Evolutionary conservation across 208 protist species (phyloP), one percentile per base, ranked within the genome.

Genomic region (Acanthamoeba royreba): DNA sequence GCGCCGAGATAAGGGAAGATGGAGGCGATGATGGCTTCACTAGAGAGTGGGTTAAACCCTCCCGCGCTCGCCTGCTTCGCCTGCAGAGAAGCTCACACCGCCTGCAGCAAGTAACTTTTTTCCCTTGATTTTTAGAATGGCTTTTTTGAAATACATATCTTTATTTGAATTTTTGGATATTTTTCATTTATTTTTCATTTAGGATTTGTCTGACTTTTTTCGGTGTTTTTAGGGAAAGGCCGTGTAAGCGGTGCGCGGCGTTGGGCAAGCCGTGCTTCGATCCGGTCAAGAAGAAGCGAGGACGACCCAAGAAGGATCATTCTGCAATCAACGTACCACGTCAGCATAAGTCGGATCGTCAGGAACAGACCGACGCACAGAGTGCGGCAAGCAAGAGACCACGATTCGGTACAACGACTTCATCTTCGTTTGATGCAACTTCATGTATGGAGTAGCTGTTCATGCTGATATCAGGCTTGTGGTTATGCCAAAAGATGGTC

Each of bases 221-320:
- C 35, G 2, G 35, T 2, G 28, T 63, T 4, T 17, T 35, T 28
- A 85, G 74, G n/a, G 74, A 85, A 22, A 53, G 74, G n/a, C 74
- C 74, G 15, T 85, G 74, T 45, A 85, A 85, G 74, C 74, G 74
- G 38, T 85, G 74, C 43, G 74, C 43, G 13, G 4, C 19, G 25
- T 17, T 85, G 43, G 74, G 74, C 2, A 85, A 85, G 43, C n/a
- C 74, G 13, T 85, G 74, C 43, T 53, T 40, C n/a, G 74, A 85
- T 17, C 74, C 74, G 4, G 74, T 55, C 4, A 85, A 85, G 74
- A 85, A 85, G 74, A 85, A 85, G n/a, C 74, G 74, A 11, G 74
- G 74, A 4, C 74, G 74, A 11, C 74, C 74, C 7, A 85, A 85
- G 74, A 85, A 85, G 43, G 53, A n/a, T n/a, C n/a, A n/a, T n/a